Evolutionary conservation across 768 basidiomycete genomes (phyloP).

Genomic region (Termitomyces heimii): DNA sequence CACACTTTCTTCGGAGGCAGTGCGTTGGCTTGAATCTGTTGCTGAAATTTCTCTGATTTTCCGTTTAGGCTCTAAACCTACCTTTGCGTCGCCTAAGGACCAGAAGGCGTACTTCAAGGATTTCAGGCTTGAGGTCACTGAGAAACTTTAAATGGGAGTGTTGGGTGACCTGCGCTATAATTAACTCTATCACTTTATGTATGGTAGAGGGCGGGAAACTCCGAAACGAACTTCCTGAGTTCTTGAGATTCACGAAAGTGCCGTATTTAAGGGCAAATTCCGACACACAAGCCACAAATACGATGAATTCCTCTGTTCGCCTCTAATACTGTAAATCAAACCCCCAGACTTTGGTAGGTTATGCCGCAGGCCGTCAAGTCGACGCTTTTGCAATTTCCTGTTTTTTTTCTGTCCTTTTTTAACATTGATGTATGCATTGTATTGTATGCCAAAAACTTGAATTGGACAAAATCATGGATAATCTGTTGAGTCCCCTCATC

Average conservation of each 20-base stretch:
- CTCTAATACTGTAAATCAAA: not conserved
- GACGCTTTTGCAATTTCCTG: too few relatives aligned
- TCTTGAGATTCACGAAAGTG: not conserved
- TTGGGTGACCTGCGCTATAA: not conserved
- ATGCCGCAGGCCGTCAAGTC: too few relatives aligned
- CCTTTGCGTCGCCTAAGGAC: slow-evolving; percentile 1
- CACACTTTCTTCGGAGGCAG: slow-evolving; percentile 19
- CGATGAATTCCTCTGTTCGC: not conserved
- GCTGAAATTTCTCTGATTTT: not conserved
- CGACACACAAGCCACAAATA: not conserved
- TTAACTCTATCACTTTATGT: too few relatives aligned
- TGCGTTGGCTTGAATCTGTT: not conserved
- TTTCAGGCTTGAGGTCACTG: not conserved
- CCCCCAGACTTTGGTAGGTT: too few relatives aligned
- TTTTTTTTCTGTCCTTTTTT: too few relatives aligned
- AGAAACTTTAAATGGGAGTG: not conserved
- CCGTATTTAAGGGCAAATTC: not conserved
- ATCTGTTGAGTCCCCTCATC: too few relatives aligned
- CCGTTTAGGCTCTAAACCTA: slow-evolving; percentile 1
- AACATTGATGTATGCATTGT: too few relatives aligned
- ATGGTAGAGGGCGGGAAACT: too few relatives aligned
- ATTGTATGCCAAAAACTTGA: too few relatives aligned
- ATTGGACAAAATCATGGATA: too few relatives aligned
- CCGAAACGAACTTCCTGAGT: too few relatives aligned
- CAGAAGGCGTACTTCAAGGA: slow-evolving; percentile 7